Percentiles rank a stretch among this genome's conserved stretches.
Conservation (phyloP, 1,139 yeast species). For the Kurtzmaniella quercitrusa region DNA sequence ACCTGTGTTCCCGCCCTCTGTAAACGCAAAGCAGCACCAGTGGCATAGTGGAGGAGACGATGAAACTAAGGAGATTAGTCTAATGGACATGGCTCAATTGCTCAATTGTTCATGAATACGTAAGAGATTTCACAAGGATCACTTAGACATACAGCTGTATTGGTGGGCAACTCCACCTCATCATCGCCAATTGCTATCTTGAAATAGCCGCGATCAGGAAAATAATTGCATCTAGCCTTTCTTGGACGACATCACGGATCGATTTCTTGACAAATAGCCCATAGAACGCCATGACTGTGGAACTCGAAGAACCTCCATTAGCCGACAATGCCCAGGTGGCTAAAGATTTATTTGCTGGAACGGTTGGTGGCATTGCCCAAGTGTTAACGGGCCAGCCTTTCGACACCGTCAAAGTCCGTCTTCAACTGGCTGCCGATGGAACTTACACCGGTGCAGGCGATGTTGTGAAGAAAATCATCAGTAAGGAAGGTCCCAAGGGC, state of each 20-base stretch:
- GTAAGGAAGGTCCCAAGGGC: slow-evolving; percentile 73
- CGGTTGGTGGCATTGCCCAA: slow-evolving; percentile 92
- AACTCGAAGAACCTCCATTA: slow-evolving; percentile 45
- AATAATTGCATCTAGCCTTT: neutral
- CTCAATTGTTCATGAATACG: no score
- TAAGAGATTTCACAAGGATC: no score
- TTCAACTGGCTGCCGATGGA: slow-evolving; percentile 81
- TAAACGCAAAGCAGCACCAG: no score
- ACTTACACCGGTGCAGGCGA: slow-evolving; percentile 71
- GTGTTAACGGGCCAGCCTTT: slow-evolving; percentile 96
- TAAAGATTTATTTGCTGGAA: slow-evolving; percentile 85
- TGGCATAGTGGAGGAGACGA: no score
- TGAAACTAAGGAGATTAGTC: no score
- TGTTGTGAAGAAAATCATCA: slow-evolving; percentile 64
- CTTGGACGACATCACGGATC: neutral
- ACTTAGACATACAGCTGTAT: no score
- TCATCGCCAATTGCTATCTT: neutral
- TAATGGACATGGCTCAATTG: no score
- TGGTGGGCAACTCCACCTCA: neutral
- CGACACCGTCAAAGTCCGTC: slow-evolving; percentile 87
- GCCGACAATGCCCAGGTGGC: slow-evolving; percentile 50
- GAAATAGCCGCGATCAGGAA: neutral
- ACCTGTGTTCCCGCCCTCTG: neutral
- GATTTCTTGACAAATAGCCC: neutral
- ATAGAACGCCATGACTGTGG: slow-evolving; percentile 29